Conservation (phyloP, 1,284 basidiomycete genomes). For the Xerocomus nothofagi region DNA sequence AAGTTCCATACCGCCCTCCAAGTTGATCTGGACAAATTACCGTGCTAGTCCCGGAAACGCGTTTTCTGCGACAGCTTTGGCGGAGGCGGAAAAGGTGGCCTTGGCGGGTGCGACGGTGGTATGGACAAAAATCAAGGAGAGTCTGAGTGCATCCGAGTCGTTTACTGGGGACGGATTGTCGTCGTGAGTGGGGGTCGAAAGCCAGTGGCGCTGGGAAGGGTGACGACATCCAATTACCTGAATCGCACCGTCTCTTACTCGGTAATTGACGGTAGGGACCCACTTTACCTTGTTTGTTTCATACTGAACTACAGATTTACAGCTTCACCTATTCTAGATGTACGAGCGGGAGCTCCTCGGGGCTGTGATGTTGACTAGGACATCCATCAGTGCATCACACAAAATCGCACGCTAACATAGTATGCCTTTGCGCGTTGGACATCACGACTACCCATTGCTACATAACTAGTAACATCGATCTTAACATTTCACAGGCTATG, state of each 20-base stretch:
- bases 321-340: no score
- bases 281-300: neutral
- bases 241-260: neutral
- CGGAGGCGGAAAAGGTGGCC: conserved; percentile 47
- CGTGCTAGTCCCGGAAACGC: conserved; percentile 21
- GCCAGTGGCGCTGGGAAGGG: neutral
- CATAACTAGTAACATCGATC: neutral
- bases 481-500: neutral
- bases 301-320: neutral
- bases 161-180: conserved; percentile 28
- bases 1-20: conserved; percentile 13
- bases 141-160: conserved; percentile 30
- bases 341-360: no score
- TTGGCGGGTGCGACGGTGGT: conserved; percentile 44
- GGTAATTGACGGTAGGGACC: neutral
- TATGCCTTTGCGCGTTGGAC: neutral
- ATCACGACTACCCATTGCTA: neutral
- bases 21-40: conserved; percentile 48
- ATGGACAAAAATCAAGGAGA: conserved; percentile 49
- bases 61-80: conserved; percentile 44
- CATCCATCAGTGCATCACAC: neutral
- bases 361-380: neutral
- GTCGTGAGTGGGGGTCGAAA: conserved; percentile 35
- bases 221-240: neutral
- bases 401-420: neutral